Percentiles rank a stretch among this genome's conserved stretches.
These are phyloP conservation scores for Coemansia sp. DNA, from an alignment of 192 early-diverging fungal species.

Conservation along the genomic window DNA sequence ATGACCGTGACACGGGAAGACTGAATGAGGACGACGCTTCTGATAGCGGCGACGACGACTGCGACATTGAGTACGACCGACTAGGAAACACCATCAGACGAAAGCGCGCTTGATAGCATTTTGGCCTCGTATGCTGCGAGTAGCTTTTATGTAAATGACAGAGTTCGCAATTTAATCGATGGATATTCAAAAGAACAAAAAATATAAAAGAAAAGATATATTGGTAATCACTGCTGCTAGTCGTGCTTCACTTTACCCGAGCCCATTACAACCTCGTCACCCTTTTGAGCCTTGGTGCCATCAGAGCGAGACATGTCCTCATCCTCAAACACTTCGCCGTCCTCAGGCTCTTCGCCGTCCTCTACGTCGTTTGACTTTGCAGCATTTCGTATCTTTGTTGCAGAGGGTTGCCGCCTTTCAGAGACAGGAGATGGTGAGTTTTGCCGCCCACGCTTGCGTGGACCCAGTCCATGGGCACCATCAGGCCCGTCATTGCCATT, in stretches of 20 bases:
- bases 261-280: slow-evolving; percentile 52
- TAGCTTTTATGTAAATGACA: background rate
- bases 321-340: slow-evolving; percentile 53
- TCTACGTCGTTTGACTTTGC: slow-evolving; percentile 25
- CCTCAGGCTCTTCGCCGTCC: slow-evolving; percentile 47
- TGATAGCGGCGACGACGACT: slow-evolving; percentile 30
- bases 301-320: slow-evolving; percentile 29
- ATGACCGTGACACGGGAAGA: slow-evolving; percentile 2
- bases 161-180: background rate
- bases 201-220: background rate
- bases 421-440: slow-evolving; percentile 21
- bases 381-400: background rate
- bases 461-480: slow-evolving; percentile 19
- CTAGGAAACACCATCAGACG: slow-evolving; percentile 49
- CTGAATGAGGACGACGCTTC: slow-evolving; percentile 22
- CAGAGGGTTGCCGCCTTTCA: slow-evolving; percentile 11
- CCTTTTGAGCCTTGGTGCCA: slow-evolving; percentile 30
- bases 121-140: no score
- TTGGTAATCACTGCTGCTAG: slow-evolving; percentile 4
- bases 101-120: slow-evolving; percentile 11
- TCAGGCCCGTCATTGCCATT: slow-evolving; percentile 12
- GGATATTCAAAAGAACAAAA: background rate
- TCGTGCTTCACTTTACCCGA: slow-evolving; percentile 44
- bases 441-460: slow-evolving; percentile 49
- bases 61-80: slow-evolving; percentile 45